Evolutionary conservation across 345 rosid genomes (phyloP), one percentile per base, ranked within the genome.

Genomic region (Populus tremula): DNA sequence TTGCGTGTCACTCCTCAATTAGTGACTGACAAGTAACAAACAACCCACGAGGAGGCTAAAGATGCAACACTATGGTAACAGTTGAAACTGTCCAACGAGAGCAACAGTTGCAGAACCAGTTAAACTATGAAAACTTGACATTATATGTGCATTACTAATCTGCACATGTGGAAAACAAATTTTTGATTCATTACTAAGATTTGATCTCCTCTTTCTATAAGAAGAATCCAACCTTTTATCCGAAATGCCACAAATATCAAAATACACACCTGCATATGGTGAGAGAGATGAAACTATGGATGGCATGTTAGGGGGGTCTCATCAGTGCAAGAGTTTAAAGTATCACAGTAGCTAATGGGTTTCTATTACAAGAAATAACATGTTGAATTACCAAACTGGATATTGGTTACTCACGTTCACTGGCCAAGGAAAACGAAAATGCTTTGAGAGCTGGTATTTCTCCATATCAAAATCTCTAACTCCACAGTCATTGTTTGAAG

Each of bases 391-490:
- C 64, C 64, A 59, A 10, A 59, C 64, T 59, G 29, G 14, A 4
- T 56, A 59, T 59, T 59, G 25, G 25, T 59, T 50, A 75, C 89
- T 85, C 76, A 89, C 89, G 73, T 89, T 89, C 68, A 89, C 92
- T 3, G 90, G 89, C 92, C 92, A 89, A 21, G 86, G 84, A 68
- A 79, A 89, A 50, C 71, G 17, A 70, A 87, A 86, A 81, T 85
- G 86, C 79, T 84, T 89, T 73, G 79, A 79, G 33, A 82, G 84
- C 73, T 76, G 80, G 83, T 82, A 88, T 73, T 79, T 85, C 75
- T 89, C 90, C 90, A 89, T 85, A 73, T 87, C 91, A 62, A 89
- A 89, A 73, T 85, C 89, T 77, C 92, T 82, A 49, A 89, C 84
- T 67, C 88, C 92, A 70, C 84, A 79, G 76, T 89, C 92, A 70